Percentiles rank a stretch among this genome's conserved stretches.
Evolutionary conservation across 2,329 filamentous ascomycete genomes (phyloP).

Genomic region (Talaromyces sp.): DNA sequence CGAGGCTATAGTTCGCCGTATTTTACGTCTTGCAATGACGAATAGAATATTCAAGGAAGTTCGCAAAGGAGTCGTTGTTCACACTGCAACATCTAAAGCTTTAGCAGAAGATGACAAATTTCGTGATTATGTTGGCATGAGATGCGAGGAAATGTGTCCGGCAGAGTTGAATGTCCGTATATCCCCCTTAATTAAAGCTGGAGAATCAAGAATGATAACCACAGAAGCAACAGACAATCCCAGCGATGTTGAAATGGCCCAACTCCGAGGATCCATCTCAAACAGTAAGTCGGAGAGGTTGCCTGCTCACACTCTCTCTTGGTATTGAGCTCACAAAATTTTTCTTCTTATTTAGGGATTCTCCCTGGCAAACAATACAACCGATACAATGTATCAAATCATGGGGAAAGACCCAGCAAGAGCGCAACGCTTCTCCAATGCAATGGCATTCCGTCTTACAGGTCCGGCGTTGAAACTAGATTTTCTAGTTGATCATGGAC

Average conservation of each 20-base stretch:
- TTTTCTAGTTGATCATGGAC: conserved; percentile 4
- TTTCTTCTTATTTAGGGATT: conserved; percentile 1
- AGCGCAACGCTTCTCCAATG: conserved; percentile 14
- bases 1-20: conserved; percentile 5
- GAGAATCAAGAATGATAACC: background rate
- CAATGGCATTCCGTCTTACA: conserved; percentile 12
- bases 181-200: background rate
- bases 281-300: background rate
- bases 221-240: background rate
- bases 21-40: conserved; percentile 14
- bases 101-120: conserved; percentile 7
- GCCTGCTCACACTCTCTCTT: background rate
- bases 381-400: background rate
- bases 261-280: conserved; percentile 12
- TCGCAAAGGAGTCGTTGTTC: conserved; percentile 11
- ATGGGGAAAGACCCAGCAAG: conserved; percentile 7
- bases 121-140: conserved; percentile 14
- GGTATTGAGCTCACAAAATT: background rate
- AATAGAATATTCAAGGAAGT: conserved; percentile 12
- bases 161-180: conserved; percentile 8
- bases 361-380: conserved; percentile 5
- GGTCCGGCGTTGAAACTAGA: background rate
- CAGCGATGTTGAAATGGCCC: conserved; percentile 14
- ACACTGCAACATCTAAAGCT: conserved; percentile 12
- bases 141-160: conserved; percentile 15